Evolutionary conservation across 225 moss, liverwort and hornwort species (phyloP), one percentile per base, ranked within the genome.

Genomic region (Thuidium tamariscinum): DNA sequence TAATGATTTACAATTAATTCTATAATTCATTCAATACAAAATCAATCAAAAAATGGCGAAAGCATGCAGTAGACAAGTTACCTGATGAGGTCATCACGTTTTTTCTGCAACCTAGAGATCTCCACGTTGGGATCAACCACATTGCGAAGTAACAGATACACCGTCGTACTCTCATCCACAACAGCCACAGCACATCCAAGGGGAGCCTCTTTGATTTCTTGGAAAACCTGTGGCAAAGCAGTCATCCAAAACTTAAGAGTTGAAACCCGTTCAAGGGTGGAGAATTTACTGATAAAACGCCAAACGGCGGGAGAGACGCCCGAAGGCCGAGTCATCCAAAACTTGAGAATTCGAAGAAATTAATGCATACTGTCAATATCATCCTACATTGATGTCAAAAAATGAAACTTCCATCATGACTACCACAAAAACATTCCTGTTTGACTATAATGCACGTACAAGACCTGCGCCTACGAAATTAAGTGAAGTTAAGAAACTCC

Each of bases 71-170:
- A 48, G n/a, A 18, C 21, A 79, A 60, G 76, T 85, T 52, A 97
- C 97, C 95, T 95, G 83, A 87, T 46, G 61, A 96, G 91, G 27
- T 96, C 95, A 71, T 94, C 95, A 73, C 87, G 95, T 78, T 95
- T 97, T 86, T 97, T 96, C 79, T 94, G 93, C 88, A 97, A 91
- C 82, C 96, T 95, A 68, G 91, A 79, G 32, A 95, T 92, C 93
- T 97, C 95, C 66, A 91, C 88, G 21, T 80, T 89, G 46, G 92
- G 90, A 93, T 97, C 95, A 52, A 96, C 93, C 86, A 95, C 91
- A 79, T 92, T 93, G 70, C 84, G 92, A 37, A 98, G 92, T 25
- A 90, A 82, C 76, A 96, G 87, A 84, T 94, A 95, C 34, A 95
- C 93, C 83, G 95, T 94, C 82, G 91, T 91, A 39, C 77, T 90